These are phyloP conservation scores for Nakaseomyces glabratus DNA, from an alignment of 1,139 yeast species.

Conservation along the genomic window DNA sequence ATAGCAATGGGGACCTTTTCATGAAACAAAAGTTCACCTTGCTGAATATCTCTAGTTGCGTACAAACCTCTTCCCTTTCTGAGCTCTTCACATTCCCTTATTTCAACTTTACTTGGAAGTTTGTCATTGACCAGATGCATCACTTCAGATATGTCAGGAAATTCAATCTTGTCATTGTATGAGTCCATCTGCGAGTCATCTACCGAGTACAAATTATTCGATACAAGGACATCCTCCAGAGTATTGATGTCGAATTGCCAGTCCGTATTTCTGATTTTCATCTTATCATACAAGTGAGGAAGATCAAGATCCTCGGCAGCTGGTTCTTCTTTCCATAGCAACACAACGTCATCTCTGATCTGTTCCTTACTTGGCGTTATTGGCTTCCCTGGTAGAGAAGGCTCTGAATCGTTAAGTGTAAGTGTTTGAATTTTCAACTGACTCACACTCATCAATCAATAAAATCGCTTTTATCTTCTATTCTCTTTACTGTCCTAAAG, in stretches of 20 bases:
- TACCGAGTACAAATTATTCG: conserved; percentile 8
- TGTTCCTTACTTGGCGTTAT: conserved; percentile 54
- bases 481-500: no score
- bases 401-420: conserved; percentile 12
- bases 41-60: conserved; percentile 38
- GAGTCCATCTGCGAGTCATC: conserved; percentile 36
- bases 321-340: conserved; percentile 63
- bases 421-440: conserved; percentile 13
- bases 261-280: conserved; percentile 44
- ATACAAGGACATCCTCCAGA: conserved; percentile 6
- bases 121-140: conserved; percentile 10
- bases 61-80: conserved; percentile 44
- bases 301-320: conserved; percentile 50
- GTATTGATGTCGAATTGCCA: conserved; percentile 42
- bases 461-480: no score
- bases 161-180: conserved; percentile 46
- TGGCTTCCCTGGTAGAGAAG: not conserved
- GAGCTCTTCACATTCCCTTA: conserved; percentile 27
- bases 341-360: conserved; percentile 52
- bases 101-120: conserved; percentile 18
- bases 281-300: conserved; percentile 43
- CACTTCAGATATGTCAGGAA: conserved; percentile 36
- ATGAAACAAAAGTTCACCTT: conserved; percentile 50
- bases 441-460: conserved; percentile 7
- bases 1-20: conserved; percentile 55